Conservation (phyloP, 1,284 basidiomycete species). For the Flammula alnicola region DNA sequence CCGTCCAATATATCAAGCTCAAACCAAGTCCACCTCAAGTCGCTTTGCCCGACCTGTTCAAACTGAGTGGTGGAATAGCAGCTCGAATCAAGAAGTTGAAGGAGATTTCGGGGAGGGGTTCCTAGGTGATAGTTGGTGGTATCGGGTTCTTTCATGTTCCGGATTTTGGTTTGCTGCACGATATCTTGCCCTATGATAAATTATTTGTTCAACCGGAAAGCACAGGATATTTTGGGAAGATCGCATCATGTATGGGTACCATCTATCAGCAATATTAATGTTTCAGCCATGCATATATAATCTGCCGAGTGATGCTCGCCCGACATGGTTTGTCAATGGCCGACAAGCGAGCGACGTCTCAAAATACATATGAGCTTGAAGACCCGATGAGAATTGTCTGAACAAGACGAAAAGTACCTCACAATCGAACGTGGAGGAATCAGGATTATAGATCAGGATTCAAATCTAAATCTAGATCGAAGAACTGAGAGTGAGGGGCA, state of each 20-base stretch:
- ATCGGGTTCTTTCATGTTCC: too few relatives aligned
- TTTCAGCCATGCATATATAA: neutral
- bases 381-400: too few relatives aligned
- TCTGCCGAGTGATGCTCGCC: neutral
- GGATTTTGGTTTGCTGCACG: neutral
- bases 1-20: constrained; percentile 37
- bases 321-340: too few relatives aligned
- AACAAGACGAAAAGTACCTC: too few relatives aligned
- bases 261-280: too few relatives aligned
- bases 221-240: neutral
- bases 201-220: neutral
- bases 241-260: neutral
- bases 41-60: constrained; percentile 19
- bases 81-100: constrained; percentile 31
- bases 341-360: constrained; percentile 3
- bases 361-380: too few relatives aligned
- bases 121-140: constrained; percentile 6
- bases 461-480: constrained; percentile 78
- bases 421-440: neutral
- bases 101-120: constrained; percentile 4
- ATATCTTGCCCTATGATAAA: neutral
- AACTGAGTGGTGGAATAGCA: constrained; percentile 31
- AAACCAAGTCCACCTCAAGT: constrained; percentile 17
- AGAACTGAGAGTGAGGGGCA: constrained; percentile 60
- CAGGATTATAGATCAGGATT: constrained; percentile 68